Percentiles rank a stretch among this genome's conserved stretches.
These are phyloP conservation scores for Telopea speciosissima DNA, from an alignment of 177 flowering plant species.

Conservation along the genomic window DNA sequence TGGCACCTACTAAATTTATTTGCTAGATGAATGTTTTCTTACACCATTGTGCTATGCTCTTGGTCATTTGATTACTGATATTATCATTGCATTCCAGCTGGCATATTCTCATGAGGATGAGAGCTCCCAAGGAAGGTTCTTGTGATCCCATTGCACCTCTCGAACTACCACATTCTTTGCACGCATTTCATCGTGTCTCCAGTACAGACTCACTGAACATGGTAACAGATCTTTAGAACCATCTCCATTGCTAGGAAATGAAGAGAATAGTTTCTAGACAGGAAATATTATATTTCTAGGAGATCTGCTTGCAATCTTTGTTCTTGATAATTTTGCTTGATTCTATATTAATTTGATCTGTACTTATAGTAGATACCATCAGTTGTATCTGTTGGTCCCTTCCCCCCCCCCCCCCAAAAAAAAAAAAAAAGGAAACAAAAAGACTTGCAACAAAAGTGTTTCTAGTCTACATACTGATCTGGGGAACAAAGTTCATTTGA, in stretches of 20 bases:
- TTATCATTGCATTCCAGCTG: slow-evolving; percentile 42
- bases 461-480: neutral
- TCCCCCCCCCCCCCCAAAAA: no score
- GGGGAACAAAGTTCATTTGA: neutral
- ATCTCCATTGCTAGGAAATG: neutral
- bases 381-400: neutral
- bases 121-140: slow-evolving; percentile 47
- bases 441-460: neutral
- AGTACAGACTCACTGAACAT: slow-evolving; percentile 45
- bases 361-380: neutral
- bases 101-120: slow-evolving; percentile 90
- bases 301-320: neutral
- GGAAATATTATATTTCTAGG: neutral
- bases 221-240: slow-evolving; percentile 31
- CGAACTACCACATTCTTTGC: slow-evolving; percentile 89
- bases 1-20: neutral
- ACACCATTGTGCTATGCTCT: neutral
- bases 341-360: neutral
- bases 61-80: slow-evolving; percentile 5
- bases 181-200: slow-evolving; percentile 83
- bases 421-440: no score
- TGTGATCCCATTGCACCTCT: slow-evolving; percentile 85
- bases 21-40: neutral
- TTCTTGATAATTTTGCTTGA: no score
- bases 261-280: neutral